phyloP scores from a whole-genome alignment of 2,329 filamentous ascomycete species.

The Nakataea oryzae region DNA sequence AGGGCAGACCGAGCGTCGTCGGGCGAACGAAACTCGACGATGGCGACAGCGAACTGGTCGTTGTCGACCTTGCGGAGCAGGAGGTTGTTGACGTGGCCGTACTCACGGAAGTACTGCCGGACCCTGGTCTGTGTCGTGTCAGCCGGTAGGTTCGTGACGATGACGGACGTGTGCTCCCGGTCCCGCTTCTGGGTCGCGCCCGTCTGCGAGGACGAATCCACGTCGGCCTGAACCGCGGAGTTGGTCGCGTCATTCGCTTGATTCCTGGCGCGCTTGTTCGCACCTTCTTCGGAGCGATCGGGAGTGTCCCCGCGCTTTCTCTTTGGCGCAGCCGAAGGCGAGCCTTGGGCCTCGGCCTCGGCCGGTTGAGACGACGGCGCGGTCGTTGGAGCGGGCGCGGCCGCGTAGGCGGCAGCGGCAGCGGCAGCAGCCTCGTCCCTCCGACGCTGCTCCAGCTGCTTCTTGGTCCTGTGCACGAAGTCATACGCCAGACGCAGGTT shows the following conservation, averaged over 20 bases:
- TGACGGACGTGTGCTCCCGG: conserved; percentile 78
- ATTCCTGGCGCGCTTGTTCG: conserved; percentile 57
- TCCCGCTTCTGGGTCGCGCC: conserved; percentile 57
- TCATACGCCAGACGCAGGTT: conserved; percentile 66
- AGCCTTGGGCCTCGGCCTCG: conserved; percentile 18
- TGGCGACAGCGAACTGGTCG: conserved; percentile 52
- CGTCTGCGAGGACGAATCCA: conserved; percentile 6
- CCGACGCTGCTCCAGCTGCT: conserved; percentile 51
- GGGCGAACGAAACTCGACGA: conserved; percentile 74
- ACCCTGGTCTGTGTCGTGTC: conserved; percentile 62
- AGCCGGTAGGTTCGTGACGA: conserved; percentile 66
- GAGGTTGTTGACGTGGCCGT: conserved; percentile 73
- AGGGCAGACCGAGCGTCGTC: conserved; percentile 77
- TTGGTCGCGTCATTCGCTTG: conserved; percentile 21
- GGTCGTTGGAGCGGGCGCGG: conserved; percentile 11
- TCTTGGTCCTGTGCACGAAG: conserved; percentile 58
- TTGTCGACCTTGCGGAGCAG: conserved; percentile 54
- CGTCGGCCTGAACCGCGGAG: conserved; percentile 13
- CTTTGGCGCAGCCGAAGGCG: conserved; percentile 41
- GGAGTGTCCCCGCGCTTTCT: conserved; percentile 63
- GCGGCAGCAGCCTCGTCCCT: conserved; percentile 50
- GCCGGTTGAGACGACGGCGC: conserved; percentile 10
- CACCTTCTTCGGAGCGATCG: conserved; percentile 37
- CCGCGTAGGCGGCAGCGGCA: conserved; percentile 42
- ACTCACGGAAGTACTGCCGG: conserved; percentile 84